These are phyloP conservation scores for Serendipita sp. DNA, from an alignment of 1,284 basidiomycete species.

Conservation along the genomic window DNA sequence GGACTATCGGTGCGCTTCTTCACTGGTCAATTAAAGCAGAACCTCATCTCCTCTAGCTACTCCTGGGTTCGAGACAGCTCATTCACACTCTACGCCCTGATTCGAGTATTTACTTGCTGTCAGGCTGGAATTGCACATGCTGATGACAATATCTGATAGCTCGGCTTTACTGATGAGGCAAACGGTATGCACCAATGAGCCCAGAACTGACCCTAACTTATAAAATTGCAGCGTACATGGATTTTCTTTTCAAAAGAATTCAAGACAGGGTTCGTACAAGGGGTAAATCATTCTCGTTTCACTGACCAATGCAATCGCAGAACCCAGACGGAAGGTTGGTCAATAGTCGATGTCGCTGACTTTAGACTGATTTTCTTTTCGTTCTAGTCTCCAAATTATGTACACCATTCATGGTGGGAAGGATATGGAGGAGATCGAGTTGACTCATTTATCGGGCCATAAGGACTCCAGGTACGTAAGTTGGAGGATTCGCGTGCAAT, in stretches of 20 bases:
- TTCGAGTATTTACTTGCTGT: conserved; percentile 29
- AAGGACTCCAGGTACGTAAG: conserved; percentile 41
- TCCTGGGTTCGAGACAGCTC: conserved; percentile 85
- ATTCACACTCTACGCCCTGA: conserved; percentile 83
- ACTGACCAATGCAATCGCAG: neutral
- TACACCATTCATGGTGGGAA: conserved; percentile 39
- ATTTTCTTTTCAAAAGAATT: conserved; percentile 74
- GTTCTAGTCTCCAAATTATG: conserved; percentile 16
- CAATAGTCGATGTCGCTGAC: neutral
- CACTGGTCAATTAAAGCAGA: neutral
- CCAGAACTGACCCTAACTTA: conserved; percentile 10
- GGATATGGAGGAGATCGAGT: conserved; percentile 69
- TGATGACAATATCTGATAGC: conserved; percentile 13
- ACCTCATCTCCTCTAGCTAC: conserved; percentile 27
- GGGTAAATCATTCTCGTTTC: neutral
- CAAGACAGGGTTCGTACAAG: conserved; percentile 36
- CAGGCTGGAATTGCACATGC: neutral
- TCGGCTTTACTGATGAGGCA: conserved; percentile 84
- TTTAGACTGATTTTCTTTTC: conserved; percentile 13
- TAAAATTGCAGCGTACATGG: conserved; percentile 53
- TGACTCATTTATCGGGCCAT: conserved; percentile 74
- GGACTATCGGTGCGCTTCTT: conserved; percentile 47
- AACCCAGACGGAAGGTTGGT: conserved; percentile 6
- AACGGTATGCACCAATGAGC: conserved; percentile 32
- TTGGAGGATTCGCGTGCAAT: neutral